Evolutionary conservation across 2,329 filamentous ascomycete species (phyloP).

Genomic region (Colletotrichum sublineola): DNA sequence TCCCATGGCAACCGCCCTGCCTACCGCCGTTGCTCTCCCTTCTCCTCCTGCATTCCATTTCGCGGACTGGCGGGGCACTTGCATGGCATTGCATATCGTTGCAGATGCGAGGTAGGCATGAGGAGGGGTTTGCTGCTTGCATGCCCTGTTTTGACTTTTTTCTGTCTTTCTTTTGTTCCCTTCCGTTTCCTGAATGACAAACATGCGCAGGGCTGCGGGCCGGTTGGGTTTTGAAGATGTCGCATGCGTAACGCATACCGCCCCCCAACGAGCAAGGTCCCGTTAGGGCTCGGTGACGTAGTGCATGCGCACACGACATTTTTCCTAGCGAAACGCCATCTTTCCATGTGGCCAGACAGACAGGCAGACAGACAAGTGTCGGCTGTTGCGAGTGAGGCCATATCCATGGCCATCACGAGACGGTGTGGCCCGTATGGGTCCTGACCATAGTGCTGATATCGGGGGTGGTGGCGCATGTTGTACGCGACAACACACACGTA

Average conservation of each 20-base stretch:
- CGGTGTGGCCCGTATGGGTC: constrained; percentile 11
- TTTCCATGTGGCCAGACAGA: neutral
- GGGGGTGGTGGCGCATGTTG: constrained; percentile 3
- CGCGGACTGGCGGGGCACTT: constrained; percentile 39
- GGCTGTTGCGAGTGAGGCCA: constrained; percentile 3
- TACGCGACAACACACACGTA: neutral
- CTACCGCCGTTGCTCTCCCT: constrained; percentile 7
- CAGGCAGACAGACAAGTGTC: neutral
- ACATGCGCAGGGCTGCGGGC: constrained; percentile 22
- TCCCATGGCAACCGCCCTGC: constrained; percentile 39
- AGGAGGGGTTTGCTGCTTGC: constrained; percentile 22
- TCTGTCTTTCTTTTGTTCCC: neutral
- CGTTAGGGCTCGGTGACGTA: constrained; percentile 41
- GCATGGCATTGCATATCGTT: constrained; percentile 41
- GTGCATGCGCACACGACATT: constrained; percentile 31
- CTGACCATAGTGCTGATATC: constrained; percentile 27
- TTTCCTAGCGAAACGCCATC: neutral
- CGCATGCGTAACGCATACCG: constrained; percentile 13
- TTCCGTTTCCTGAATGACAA: constrained; percentile 9
- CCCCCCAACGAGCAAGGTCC: constrained; percentile 13
- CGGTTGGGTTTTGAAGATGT: constrained; percentile 24
- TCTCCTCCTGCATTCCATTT: constrained; percentile 15
- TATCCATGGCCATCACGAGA: constrained; percentile 14
- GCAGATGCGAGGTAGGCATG: constrained; percentile 36
- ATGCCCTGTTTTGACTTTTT: constrained; percentile 36